Base-by-base conservation (phyloP, 192 early-diverging fungal genomes). In the Paraglomus occultum region DNA sequence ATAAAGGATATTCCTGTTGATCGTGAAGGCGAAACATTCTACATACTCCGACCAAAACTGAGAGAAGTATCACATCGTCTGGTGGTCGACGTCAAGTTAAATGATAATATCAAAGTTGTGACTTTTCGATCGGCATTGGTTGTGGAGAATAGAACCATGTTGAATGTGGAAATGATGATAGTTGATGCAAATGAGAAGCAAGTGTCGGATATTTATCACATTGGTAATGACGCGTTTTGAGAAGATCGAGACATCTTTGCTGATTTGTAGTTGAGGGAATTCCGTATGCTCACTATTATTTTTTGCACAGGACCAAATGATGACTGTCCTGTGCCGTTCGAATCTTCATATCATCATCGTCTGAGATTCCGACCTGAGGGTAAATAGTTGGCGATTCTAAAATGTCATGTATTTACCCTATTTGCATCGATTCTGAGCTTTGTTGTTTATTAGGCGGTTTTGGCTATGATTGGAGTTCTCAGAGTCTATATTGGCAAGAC, bases 101-200 rank as follows among this genome's bases (percentile, higher is more conserved):
- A 90, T 52, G 84, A 94, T 52, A 91, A 95, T 67, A 85, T 96
- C 59, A 99, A 99, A 84, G 78, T 90, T 45, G 95, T 99, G 0
- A 94, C 91, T 1, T 89, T 99, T 70, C 88, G 94, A 42, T 96
- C 94, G 0, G 79, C 91, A 1, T 74, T 94, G 31, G 85, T 94
- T 6, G 76, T 97, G 12, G 88, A 89, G 47, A 99, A 99, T 79
- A 80, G 76, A 11, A 96, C 95, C 10, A 77, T 83, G 10, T 71
- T 95, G 15, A 79, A 85, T 10, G 79, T 99, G 22, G 91, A 97
- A 65, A 80, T 97, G 1, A 84, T 89, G 17, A 82, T 94, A 60
- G 83, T 91, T 31, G 91, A 93, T 57, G 74, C 79, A 8, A 81
- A 83, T 20, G 85, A 82, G 22, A 86, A 95, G 70, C 71, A 74